Conservation (phyloP, 768 basidiomycete species). For the Serendipita sp. region DNA sequence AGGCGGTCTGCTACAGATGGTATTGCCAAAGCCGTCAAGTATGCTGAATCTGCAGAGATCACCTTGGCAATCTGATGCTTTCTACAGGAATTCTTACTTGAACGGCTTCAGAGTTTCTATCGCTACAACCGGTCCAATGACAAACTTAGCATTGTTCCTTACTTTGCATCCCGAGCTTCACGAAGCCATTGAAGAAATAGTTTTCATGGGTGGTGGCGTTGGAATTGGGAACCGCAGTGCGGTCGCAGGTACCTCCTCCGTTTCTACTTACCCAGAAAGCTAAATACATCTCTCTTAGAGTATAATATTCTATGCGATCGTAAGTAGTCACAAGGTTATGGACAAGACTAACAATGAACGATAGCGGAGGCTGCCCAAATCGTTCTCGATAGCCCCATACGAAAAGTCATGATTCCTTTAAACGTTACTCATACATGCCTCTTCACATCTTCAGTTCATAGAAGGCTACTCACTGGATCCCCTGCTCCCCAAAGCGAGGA, state of each 20-base stretch:
- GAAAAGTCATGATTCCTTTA: constrained; percentile 63
- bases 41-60: constrained; percentile 4
- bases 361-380: constrained; percentile 72
- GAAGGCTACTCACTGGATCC: constrained; percentile 31
- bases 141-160: constrained; percentile 37
- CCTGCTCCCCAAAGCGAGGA: not conserved
- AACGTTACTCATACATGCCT: constrained; percentile 83
- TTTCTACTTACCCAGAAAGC: not conserved
- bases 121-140: constrained; percentile 71
- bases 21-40: constrained; percentile 36
- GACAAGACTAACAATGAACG: not conserved
- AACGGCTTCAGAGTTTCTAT: constrained; percentile 46
- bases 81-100: constrained; percentile 7
- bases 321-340: constrained; percentile 23
- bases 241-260: constrained; percentile 27
- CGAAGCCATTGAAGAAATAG: constrained; percentile 46
- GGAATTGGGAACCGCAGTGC: constrained; percentile 70
- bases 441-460: constrained; percentile 40
- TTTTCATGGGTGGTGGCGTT: constrained; percentile 86
- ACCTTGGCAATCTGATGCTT: not conserved
- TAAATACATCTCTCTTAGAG: constrained; percentile 26
- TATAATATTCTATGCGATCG: constrained; percentile 75
- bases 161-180: constrained; percentile 32
- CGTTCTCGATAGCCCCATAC: constrained; percentile 54
- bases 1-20: constrained; percentile 41